Base-by-base conservation (phyloP, 225 moss, liverwort and hornwort genomes). In the Bryoerythrophyllum caledonicum region DNA sequence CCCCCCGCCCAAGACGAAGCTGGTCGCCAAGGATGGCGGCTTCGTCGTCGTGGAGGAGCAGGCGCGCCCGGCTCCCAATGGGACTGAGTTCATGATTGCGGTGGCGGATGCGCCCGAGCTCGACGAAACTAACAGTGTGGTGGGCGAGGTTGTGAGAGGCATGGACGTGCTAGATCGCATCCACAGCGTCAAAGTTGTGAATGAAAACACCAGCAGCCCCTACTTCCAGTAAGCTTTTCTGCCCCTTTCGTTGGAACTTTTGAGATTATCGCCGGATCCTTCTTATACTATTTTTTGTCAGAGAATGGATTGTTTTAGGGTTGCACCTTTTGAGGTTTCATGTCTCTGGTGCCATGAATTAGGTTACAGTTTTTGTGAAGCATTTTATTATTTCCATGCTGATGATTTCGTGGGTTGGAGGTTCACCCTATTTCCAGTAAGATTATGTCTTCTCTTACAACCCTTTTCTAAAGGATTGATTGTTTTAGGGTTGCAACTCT, bases 1-100 rank as follows among this genome's bases (percentile, higher is more conserved):
- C 55, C 96, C 96, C 37, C 94, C 96, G 15, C 86, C 94, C 19
- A 96, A 96, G 56, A 21, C 92, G 19, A 94, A 84, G 79, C 77
- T 96, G 35, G 87, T 96, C 21, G 91, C 94, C 8, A 92, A 84
- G 75, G 54, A 85, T 67, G 96, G 96, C 15, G 71, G 83, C 21
- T 80, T 96, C n/a, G 76, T 91, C 15, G 74, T 87, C 56, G 41
- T 94, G 70, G 86, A 92, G 80, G 96, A 96, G 74, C 84, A 86
- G 76, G 70, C 69, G 59, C 86, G 96, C 17, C 88, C 91, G 17
- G 84, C 87, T 17, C 96, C 96, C 15, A 96, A 96, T 62, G 96
- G 94, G 60, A 97, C 94, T 10, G 96, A 94, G 80, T 97, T 97
- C 76, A 90, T 91, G 91, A 88, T 97, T 15, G 81, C 84, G 32